These are phyloP conservation scores for Xylaria sp. DNA, from an alignment of 2,329 filamentous ascomycete species.

Conservation along the genomic window DNA sequence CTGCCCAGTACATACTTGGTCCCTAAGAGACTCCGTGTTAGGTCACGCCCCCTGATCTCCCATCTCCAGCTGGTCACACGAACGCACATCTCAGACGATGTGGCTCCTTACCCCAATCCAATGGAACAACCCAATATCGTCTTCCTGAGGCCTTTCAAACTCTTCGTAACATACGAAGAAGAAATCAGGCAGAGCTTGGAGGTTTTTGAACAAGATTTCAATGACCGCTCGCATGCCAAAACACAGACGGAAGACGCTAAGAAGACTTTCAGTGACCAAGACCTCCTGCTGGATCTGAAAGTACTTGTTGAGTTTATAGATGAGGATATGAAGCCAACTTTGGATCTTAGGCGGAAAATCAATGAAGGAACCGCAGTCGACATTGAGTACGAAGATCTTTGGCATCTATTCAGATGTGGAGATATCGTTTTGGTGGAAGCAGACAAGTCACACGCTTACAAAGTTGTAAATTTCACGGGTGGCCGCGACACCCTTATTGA, in stretches of 20 bases:
- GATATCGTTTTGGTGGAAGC: not conserved
- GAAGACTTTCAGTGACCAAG: not conserved
- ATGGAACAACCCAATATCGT: not conserved
- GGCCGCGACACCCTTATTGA: not conserved
- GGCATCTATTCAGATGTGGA: not conserved
- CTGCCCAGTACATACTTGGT: not conserved
- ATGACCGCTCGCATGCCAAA: not conserved
- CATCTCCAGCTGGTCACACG: conserved; percentile 19
- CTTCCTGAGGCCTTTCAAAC: not conserved
- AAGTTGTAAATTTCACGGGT: not conserved
- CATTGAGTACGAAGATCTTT: not conserved
- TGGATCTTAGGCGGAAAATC: not conserved
- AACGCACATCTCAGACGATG: not conserved
- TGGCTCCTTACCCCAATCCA: not conserved
- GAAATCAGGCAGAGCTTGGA: not conserved
- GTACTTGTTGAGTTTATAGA: not conserved
- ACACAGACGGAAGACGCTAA: not conserved
- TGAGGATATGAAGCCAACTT: not conserved
- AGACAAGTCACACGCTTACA: not conserved
- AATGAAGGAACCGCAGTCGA: not conserved
- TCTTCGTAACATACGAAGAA: not conserved
- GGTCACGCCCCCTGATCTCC: conserved; percentile 20
- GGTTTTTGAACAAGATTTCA: not conserved
- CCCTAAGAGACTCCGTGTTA: conserved; percentile 23
- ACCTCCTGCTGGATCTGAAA: conserved; percentile 11